Evolutionary conservation across 495 filamentous ascomycete species (phyloP).

Genomic region (Aspergillus conjunctus): DNA sequence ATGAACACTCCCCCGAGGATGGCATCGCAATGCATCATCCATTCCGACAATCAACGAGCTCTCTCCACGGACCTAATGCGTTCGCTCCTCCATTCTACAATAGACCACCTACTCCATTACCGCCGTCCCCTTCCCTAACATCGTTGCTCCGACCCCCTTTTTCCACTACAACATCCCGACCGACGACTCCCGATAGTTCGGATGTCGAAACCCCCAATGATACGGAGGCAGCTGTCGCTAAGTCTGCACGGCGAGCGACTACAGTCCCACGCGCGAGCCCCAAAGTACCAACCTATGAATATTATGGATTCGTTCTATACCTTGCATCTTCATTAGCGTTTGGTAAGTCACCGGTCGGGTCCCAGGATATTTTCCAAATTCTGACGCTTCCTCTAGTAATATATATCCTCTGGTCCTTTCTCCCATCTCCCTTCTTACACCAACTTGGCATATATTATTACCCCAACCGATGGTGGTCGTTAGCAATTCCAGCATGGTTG

Average conservation of each 20-base stretch:
- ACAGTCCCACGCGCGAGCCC: constrained; percentile 86
- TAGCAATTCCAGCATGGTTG: constrained; percentile 86
- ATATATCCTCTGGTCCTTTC: constrained; percentile 92
- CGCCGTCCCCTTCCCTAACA: constrained; percentile 92
- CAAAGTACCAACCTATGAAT: constrained; percentile 96
- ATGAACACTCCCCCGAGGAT: constrained; percentile 37
- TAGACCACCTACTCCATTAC: constrained; percentile 82
- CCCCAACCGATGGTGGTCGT: constrained; percentile 94
- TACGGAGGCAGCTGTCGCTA: constrained; percentile 64
- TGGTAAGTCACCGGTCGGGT: constrained; percentile 30
- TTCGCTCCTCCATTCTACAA: constrained; percentile 91
- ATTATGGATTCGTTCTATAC: constrained; percentile 98
- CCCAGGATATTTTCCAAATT: neutral
- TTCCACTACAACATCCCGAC: constrained; percentile 72
- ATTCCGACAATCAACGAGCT: constrained; percentile 47
- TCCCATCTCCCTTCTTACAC: constrained; percentile 88
- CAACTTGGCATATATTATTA: constrained; percentile 96
- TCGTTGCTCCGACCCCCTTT: constrained; percentile 82
- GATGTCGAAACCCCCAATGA: constrained; percentile 74
- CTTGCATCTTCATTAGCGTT: constrained; percentile 79
- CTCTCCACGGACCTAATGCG: constrained; percentile 52
- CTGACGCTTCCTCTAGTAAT: constrained; percentile 53
- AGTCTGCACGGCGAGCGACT: constrained; percentile 62
- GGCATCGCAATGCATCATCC: constrained; percentile 42
- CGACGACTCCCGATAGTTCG: constrained; percentile 87